Evolutionary conservation across 805 yeast genomes (phyloP).

Genomic region (Candida coleopterorum): DNA sequence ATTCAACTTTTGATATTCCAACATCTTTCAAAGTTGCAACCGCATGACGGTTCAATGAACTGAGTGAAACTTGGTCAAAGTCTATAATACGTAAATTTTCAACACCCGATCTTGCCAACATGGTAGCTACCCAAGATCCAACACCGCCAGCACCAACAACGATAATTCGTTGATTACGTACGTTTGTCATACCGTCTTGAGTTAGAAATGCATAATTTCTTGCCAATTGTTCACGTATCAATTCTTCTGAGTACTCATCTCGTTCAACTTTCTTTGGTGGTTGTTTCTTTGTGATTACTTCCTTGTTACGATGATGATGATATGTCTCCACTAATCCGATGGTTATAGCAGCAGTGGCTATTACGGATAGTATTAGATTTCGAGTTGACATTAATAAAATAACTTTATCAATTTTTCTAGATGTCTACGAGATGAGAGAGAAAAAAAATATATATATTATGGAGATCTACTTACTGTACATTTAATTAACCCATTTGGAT

Average conservation of each 20-base stretch:
- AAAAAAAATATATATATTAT: constrained; percentile 12
- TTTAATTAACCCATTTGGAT: constrained; percentile 90
- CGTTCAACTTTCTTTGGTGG: not conserved
- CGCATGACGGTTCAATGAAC: constrained; percentile 90
- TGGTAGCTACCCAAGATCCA: constrained; percentile 93
- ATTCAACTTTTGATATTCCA: constrained; percentile 84
- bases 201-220: constrained; percentile 91
- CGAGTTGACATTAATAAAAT: constrained; percentile 1
- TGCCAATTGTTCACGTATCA: constrained; percentile 88
- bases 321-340: constrained; percentile 31
- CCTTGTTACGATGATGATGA: constrained; percentile 19
- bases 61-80: constrained; percentile 92
- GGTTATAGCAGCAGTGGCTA: constrained; percentile 29
- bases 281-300: not conserved
- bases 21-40: constrained; percentile 90
- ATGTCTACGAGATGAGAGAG: not conserved
- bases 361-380: constrained; percentile 14
- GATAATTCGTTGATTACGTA: constrained; percentile 67
- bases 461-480: constrained; percentile 81
- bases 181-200: constrained; percentile 71
- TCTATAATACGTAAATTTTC: constrained; percentile 76
- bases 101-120: constrained; percentile 89
- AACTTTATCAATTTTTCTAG: no score
- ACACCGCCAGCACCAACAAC: constrained; percentile 97
- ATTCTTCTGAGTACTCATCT: constrained; percentile 47